Percentiles rank a stretch among this genome's conserved stretches.
These are phyloP conservation scores for Proteromonas lacertae DNA, from an alignment of 352 stramenopile species.

Conservation along the genomic window DNA sequence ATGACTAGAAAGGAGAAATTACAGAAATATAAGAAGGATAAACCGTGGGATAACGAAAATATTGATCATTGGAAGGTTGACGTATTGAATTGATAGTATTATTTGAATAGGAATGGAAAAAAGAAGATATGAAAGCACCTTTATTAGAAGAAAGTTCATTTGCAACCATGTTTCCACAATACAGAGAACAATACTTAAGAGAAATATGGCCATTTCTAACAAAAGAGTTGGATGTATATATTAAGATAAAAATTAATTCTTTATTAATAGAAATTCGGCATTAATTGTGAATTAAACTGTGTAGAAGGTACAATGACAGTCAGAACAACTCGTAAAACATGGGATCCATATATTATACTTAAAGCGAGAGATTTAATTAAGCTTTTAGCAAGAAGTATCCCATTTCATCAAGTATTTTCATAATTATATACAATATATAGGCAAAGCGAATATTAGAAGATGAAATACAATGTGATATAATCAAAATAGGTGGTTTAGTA, in stretches of 20 bases:
- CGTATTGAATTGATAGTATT: constrained; percentile 3
- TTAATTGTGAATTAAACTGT: constrained; percentile 88
- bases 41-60: constrained; percentile 85
- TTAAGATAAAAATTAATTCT: background rate
- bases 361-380: constrained; percentile 96
- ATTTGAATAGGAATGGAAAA: constrained; percentile 23
- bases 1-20: no score
- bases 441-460: constrained; percentile 90
- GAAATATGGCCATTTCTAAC: constrained; percentile 94
- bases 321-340: constrained; percentile 69
- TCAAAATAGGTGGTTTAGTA: constrained; percentile 94
- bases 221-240: constrained; percentile 48
- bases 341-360: constrained; percentile 85
- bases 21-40: constrained; percentile 90
- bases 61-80: constrained; percentile 96
- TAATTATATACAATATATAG: constrained; percentile 16
- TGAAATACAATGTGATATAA: constrained; percentile 90
- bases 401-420: constrained; percentile 64
- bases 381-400: constrained; percentile 77
- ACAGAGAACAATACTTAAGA: constrained; percentile 92
- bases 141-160: constrained; percentile 95
- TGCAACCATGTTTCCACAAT: constrained; percentile 95
- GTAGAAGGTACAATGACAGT: constrained; percentile 81
- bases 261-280: constrained; percentile 28
- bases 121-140: constrained; percentile 21